These are phyloP conservation scores for Fusarium graminum DNA, from an alignment of 2,329 filamentous ascomycete species.

Conservation along the genomic window DNA sequence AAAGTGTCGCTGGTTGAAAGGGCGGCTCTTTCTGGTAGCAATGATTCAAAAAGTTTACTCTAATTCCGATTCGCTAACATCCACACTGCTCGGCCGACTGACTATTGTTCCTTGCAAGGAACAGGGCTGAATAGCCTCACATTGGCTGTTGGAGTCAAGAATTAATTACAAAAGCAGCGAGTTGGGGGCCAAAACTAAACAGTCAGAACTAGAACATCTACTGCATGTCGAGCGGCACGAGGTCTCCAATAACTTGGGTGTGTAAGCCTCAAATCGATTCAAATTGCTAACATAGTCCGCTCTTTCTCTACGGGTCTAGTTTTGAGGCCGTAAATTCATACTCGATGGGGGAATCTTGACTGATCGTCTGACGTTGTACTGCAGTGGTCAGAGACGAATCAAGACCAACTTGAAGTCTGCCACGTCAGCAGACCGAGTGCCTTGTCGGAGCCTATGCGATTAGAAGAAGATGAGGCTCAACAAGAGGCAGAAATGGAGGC, in stretches of 20 bases:
- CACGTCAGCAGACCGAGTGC: constrained; percentile 42
- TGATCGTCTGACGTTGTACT: constrained; percentile 37
- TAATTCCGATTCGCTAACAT: background rate
- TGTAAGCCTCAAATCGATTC: constrained; percentile 9
- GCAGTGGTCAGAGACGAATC: constrained; percentile 25
- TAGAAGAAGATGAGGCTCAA: constrained; percentile 34
- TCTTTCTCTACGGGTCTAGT: constrained; percentile 3
- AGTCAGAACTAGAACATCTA: constrained; percentile 21
- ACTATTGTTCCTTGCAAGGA: background rate
- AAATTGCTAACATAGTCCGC: background rate
- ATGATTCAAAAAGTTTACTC: constrained; percentile 5
- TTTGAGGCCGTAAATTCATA: constrained; percentile 28
- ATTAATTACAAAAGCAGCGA: constrained; percentile 22
- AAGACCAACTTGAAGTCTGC: constrained; percentile 15
- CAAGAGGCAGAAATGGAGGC: constrained; percentile 29
- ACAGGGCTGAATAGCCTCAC: constrained; percentile 14
- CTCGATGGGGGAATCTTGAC: constrained; percentile 1
- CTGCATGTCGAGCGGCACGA: constrained; percentile 19
- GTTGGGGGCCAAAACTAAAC: constrained; percentile 16
- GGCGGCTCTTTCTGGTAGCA: constrained; percentile 8
- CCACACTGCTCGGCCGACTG: background rate
- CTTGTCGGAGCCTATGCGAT: constrained; percentile 15
- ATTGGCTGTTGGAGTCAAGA: background rate
- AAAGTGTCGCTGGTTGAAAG: constrained; percentile 2
- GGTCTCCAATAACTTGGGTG: constrained; percentile 6